These are phyloP conservation scores for Ceratopteris richardii DNA, from an alignment of 75 land plant genomes.

Conservation along the genomic window DNA sequence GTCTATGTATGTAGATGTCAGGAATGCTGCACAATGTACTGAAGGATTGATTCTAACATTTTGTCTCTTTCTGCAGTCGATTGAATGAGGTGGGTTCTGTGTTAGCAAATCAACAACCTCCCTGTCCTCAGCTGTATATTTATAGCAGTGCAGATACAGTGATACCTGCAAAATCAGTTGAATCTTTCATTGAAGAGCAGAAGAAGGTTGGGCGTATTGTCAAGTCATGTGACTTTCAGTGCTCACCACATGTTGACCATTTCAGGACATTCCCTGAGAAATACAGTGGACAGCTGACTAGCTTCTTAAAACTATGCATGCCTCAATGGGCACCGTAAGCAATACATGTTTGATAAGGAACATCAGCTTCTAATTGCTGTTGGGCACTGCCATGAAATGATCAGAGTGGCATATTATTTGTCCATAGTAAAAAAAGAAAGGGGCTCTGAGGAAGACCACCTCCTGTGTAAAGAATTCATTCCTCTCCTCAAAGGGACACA, in stretches of 20 bases:
- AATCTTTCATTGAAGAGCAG: conserved; percentile 81
- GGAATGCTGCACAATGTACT: too few species aligned
- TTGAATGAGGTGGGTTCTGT: conserved; percentile 62
- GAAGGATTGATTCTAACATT: too few species aligned
- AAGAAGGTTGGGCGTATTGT: conserved; percentile 74
- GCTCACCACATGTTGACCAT: conserved; percentile 98
- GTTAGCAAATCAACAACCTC: conserved; percentile 64
- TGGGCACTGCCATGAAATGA: too few species aligned
- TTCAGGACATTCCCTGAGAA: conserved; percentile 70
- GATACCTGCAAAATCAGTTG: conserved; percentile 83
- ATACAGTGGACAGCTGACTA: conserved; percentile 69
- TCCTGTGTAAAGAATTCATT: too few species aligned
- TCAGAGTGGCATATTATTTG: too few species aligned
- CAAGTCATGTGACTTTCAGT: conserved; percentile 71
- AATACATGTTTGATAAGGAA: too few species aligned
- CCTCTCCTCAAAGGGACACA: too few species aligned
- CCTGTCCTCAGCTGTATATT: conserved; percentile 91
- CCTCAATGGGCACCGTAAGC: conserved; percentile 4
- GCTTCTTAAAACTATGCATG: conserved; percentile 65
- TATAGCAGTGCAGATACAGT: conserved; percentile 94
- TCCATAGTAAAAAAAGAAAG: too few species aligned
- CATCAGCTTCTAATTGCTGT: too few species aligned
- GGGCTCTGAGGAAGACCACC: too few species aligned
- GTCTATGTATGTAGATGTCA: too few species aligned
- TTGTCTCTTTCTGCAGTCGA: conserved; percentile 46